Percentiles rank a stretch among this genome's conserved stretches.
phyloP scores from a whole-genome alignment of 768 basidiomycete genomes.

The Suillus ampliporus region DNA sequence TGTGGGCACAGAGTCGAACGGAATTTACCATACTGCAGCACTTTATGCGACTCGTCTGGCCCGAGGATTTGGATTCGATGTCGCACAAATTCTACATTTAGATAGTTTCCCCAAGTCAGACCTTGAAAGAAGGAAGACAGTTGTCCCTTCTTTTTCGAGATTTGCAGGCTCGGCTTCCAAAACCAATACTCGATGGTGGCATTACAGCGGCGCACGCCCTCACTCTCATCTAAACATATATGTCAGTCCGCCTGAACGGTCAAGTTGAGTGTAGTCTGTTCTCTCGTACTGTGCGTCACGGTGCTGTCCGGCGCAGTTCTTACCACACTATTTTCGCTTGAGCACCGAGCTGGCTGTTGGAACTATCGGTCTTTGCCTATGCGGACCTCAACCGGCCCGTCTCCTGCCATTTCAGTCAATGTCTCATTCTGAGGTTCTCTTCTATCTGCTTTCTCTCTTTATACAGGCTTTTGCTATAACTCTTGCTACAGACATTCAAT shows the following conservation, averaged over 20 bases:
- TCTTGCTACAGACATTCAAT: too few species aligned
- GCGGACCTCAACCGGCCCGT: too few species aligned
- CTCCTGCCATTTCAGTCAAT: too few species aligned
- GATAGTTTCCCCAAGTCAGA: too few species aligned
- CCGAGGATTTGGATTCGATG: background rate
- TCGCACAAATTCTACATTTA: too few species aligned
- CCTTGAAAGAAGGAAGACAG: too few species aligned
- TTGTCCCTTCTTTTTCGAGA: too few species aligned
- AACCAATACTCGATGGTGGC: background rate
- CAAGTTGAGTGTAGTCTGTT: background rate
- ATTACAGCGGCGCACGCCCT: background rate
- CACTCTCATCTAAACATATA: background rate
- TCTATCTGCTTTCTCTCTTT: background rate
- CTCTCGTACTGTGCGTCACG: background rate
- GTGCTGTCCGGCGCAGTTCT: background rate
- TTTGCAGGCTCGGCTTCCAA: background rate
- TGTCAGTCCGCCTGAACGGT: background rate
- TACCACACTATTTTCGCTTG: background rate
- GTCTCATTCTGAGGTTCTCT: too few species aligned
- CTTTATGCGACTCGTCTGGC: background rate
- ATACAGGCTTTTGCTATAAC: background rate
- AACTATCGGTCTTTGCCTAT: too few species aligned
- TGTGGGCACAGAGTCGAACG: background rate
- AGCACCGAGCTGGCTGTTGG: background rate
- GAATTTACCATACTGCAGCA: background rate